phyloP scores from a whole-genome alignment of 305 asterid species.

The Solanum hybrid region DNA sequence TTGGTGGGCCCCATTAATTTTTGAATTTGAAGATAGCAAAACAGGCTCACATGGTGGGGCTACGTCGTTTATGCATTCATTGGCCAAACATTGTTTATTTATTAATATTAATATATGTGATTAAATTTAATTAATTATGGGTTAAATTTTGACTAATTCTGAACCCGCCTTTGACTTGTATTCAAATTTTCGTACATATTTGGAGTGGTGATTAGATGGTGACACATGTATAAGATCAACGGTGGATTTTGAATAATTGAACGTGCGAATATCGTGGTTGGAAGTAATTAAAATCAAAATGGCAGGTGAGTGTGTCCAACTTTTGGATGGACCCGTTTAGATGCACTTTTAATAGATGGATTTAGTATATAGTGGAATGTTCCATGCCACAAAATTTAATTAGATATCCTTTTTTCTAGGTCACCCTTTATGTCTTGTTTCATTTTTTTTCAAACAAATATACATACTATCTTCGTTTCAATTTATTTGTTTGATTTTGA shows the following conservation, averaged over 20 bases:
- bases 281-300: neutral
- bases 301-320: neutral
- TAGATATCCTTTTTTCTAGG: neutral
- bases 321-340: neutral
- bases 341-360: neutral
- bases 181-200: conserved; percentile 12
- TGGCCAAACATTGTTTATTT: neutral
- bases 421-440: neutral
- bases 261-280: neutral
- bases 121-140: neutral
- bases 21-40: conserved; percentile 25
- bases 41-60: conserved; percentile 48
- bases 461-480: rapidly evolving
- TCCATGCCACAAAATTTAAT: neutral
- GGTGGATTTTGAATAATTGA: neutral
- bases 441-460: neutral
- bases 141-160: conserved; percentile 9
- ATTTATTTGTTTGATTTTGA: neutral
- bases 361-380: neutral
- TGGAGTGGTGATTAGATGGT: neutral
- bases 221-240: conserved; percentile 1
- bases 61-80: conserved; percentile 32
- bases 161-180: conserved; percentile 23
- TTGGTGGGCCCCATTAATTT: conserved; percentile 11
- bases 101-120: neutral